Conservation (phyloP, 2,329 filamentous ascomycete species). For the Colletotrichum spinosum region DNA sequence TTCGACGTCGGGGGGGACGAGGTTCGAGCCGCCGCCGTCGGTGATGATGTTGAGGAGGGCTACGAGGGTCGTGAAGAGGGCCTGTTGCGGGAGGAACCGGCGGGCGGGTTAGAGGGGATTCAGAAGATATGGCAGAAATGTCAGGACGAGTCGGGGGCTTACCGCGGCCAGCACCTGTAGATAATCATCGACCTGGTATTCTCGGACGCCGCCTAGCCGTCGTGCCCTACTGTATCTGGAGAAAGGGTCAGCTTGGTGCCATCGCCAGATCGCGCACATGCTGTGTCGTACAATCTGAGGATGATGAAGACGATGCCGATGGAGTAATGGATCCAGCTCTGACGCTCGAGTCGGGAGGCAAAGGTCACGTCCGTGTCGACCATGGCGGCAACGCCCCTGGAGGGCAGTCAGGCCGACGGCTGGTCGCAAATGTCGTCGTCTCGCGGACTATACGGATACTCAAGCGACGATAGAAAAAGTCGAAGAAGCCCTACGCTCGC, state of each 20-base stretch:
- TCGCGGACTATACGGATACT: too few relatives aligned
- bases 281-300: constrained; percentile 14
- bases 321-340: constrained; percentile 26
- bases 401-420: not conserved
- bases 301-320: constrained; percentile 18
- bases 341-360: constrained; percentile 1
- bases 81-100: not conserved
- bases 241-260: not conserved
- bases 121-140: not conserved
- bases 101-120: not conserved
- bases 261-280: not conserved
- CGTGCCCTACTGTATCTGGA: constrained; percentile 25
- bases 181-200: constrained; percentile 28
- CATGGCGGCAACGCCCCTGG: not conserved
- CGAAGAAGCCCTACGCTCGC: too few relatives aligned
- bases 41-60: constrained; percentile 17
- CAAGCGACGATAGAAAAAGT: not conserved
- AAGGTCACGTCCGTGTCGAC: not conserved
- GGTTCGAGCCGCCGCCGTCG: constrained; percentile 43
- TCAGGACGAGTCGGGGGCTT: not conserved
- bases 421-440: too few relatives aligned
- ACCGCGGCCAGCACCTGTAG: constrained; percentile 33
- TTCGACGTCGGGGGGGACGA: constrained; percentile 51
- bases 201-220: constrained; percentile 7
- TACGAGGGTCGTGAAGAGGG: constrained; percentile 21